A percentile compares a stretch with the other conserved stretches of the same genome.
Evolutionary conservation across 108 stramenopile genomes (phyloP).

Genomic region (Epithemia pelagica): DNA sequence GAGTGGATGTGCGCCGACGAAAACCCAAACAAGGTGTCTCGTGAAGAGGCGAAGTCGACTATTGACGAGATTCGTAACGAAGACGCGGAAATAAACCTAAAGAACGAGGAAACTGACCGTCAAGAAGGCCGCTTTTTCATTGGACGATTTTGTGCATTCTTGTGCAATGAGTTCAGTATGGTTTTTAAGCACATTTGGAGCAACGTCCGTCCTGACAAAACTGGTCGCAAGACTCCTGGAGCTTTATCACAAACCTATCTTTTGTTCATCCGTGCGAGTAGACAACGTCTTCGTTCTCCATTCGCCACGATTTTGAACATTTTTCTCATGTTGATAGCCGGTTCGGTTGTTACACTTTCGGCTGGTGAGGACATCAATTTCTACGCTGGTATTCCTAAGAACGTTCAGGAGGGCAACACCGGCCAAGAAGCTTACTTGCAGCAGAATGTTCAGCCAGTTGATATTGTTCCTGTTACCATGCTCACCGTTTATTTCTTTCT

Average conservation of each 20-base stretch:
- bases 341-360: neutral
- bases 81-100: neutral
- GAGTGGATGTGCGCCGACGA: slow-evolving; percentile 1
- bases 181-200: neutral
- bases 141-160: neutral
- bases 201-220: neutral
- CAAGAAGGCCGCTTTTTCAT: neutral
- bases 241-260: neutral
- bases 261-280: neutral
- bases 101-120: neutral
- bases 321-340: neutral
- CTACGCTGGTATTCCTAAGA: neutral
- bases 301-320: neutral
- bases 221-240: neutral
- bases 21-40: slow-evolving; percentile 2
- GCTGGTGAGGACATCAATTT: neutral
- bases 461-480: neutral
- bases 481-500: neutral
- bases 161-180: neutral
- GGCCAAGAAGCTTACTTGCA: neutral
- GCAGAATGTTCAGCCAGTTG: neutral
- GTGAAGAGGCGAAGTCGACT: neutral
- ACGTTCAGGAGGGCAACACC: neutral
- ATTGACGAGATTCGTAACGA: neutral
- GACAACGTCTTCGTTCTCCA: neutral